Evolutionary conservation across 2,329 filamentous ascomycete species (phyloP).

Genomic region (Cordyceps pruinosa): DNA sequence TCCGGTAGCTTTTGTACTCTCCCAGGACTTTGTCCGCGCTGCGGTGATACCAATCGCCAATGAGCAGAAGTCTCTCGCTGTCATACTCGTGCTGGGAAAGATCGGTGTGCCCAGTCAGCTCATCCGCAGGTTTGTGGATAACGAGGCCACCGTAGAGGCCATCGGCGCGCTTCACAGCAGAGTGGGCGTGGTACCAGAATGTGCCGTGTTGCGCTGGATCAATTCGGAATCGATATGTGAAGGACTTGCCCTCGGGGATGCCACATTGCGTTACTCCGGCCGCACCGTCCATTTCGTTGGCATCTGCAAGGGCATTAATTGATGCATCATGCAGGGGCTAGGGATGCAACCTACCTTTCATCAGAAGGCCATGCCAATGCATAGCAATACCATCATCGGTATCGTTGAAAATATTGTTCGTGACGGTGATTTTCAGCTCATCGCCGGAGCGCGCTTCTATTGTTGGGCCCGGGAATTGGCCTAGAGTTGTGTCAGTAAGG

Average conservation of each 20-base stretch:
- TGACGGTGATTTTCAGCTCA: slow-evolving; percentile 31
- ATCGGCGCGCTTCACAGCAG: slow-evolving; percentile 14
- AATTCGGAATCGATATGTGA: slow-evolving; percentile 32
- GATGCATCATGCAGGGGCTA: not conserved
- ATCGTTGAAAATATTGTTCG: slow-evolving; percentile 28
- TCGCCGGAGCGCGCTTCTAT: slow-evolving; percentile 26
- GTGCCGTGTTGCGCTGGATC: slow-evolving; percentile 45
- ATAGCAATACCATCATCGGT: slow-evolving; percentile 40
- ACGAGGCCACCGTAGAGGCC: slow-evolving; percentile 14
- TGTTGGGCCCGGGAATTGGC: slow-evolving; percentile 13
- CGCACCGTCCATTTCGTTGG: slow-evolving; percentile 53
- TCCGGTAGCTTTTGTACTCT: slow-evolving; percentile 11
- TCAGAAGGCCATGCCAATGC: slow-evolving; percentile 65
- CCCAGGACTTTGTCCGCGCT: slow-evolving; percentile 4
- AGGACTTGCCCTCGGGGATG: slow-evolving; percentile 47
- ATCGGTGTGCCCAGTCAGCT: not conserved
- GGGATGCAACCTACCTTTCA: slow-evolving; percentile 50
- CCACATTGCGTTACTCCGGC: slow-evolving; percentile 53
- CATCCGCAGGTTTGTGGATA: slow-evolving; percentile 10
- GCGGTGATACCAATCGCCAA: slow-evolving; percentile 15
- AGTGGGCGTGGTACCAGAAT: slow-evolving; percentile 41
- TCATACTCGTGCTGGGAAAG: slow-evolving; percentile 10
- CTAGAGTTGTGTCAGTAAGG: not conserved
- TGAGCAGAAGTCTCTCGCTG: slow-evolving; percentile 9
- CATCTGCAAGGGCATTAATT: not conserved